Evolutionary conservation across 2,329 filamentous ascomycete genomes (phyloP), one percentile per base, ranked within the genome.

Genomic region (Zasmidium angulare): DNA sequence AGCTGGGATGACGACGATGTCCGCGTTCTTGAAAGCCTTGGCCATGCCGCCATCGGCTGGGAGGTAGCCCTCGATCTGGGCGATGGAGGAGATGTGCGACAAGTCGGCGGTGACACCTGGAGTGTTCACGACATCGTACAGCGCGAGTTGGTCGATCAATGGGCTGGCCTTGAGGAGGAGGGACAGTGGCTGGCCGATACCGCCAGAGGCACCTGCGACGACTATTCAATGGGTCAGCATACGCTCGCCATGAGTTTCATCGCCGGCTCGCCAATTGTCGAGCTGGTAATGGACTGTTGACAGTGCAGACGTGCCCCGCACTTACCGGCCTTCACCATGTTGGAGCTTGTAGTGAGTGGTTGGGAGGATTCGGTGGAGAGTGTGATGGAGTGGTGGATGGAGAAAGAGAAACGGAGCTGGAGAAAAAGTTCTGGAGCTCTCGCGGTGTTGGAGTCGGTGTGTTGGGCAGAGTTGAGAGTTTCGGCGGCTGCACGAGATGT

Each of bases 41-140:
- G 96, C 92, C 73, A 93, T 85, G 69, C 93, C 93, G 55, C 61
- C 63, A 68, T 96, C 87, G 76, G 86, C 85, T 69, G 93, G 93
- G 61, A 98, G 87, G 81, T 89, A 96, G 76, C 93, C 93, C 61
- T 87, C 87, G 69, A 93, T 86, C 84, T 89, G 91, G 68, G 95
- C 93, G 70, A 86, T 84, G 63, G 92, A 91, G 61, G 93, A 96
- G 80, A 99, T 98, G 84, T 99, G 95, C 62, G 93, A 97, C 62
- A 99, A 87, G 77, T 99, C 95, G 73, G 93, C 88, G 67, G 93
- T 91, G 74, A 99, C 95, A 79, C 95, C 95, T 71, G 92, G 93
- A 53, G 92, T 96, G 86, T 98, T 97, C 79, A 98, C 93, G 68
- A 99, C 93, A 96, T 99, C 95, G 84, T 97, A 99, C 71, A 99